phyloP scores from a whole-genome alignment of 352 stramenopile species.

The Peronospora destructor region DNA sequence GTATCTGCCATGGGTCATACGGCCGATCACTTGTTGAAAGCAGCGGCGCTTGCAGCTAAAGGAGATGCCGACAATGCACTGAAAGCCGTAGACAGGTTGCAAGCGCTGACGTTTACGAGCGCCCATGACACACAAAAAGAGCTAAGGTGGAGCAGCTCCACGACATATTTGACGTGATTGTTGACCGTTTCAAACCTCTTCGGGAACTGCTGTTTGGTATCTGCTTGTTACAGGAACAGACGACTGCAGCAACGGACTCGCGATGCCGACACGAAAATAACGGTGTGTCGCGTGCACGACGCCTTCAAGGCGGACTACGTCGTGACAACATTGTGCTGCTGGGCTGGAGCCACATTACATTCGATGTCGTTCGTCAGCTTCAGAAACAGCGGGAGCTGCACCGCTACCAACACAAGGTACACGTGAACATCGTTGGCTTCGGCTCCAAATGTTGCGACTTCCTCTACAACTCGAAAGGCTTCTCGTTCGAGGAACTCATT shows the following conservation, averaged over 20 bases:
- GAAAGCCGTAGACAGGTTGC: constrained; percentile 49
- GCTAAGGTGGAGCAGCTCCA: constrained; percentile 29
- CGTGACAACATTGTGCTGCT: constrained; percentile 60
- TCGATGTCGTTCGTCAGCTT: too few relatives aligned
- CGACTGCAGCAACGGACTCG: constrained; percentile 49
- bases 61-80: constrained; percentile 44
- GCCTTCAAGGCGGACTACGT: constrained; percentile 76
- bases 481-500: constrained; percentile 41
- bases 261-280: constrained; percentile 61
- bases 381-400: too few relatives aligned
- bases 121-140: constrained; percentile 58
- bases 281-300: constrained; percentile 69
- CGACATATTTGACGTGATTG: constrained; percentile 47
- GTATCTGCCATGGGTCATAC: constrained; percentile 76
- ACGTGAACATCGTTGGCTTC: too few relatives aligned
- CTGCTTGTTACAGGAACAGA: constrained; percentile 70
- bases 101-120: constrained; percentile 54
- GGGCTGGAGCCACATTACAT: constrained; percentile 65
- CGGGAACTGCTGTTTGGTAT: constrained; percentile 74
- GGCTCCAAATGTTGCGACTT: too few relatives aligned
- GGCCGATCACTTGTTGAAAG: constrained; percentile 69
- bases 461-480: too few relatives aligned
- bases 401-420: too few relatives aligned
- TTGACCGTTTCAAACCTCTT: constrained; percentile 63
- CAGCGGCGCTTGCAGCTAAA: constrained; percentile 46